Percentiles rank a stretch among this genome's conserved stretches.
Conservation (phyloP, 2,329 filamentous ascomycete species). For the Trichoderma sp. region DNA sequence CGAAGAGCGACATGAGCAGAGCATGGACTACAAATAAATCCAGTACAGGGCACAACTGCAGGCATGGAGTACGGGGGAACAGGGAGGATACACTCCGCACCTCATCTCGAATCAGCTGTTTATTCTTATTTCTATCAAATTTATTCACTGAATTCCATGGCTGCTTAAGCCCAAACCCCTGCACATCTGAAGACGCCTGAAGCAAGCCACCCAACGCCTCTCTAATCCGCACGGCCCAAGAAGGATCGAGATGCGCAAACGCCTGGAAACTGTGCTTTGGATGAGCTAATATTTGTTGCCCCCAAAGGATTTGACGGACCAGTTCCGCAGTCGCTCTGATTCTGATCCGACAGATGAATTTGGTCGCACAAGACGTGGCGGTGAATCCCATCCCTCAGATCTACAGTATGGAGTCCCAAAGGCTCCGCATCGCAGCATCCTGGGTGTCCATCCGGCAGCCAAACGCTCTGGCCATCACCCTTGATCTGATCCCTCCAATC, state of each 20-base stretch:
- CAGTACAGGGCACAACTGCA: neutral
- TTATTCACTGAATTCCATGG: neutral
- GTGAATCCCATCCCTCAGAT: slow-evolving; percentile 8
- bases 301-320: neutral
- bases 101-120: neutral
- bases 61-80: neutral
- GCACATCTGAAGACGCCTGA: neutral
- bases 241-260: neutral
- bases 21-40: neutral
- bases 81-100: neutral
- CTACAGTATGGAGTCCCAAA: neutral
- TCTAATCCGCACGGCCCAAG: neutral
- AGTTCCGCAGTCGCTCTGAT: neutral
- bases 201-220: neutral
- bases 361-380: neutral
- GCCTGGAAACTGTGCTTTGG: neutral
- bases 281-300: neutral
- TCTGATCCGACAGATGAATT: neutral
- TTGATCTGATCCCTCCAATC: neutral
- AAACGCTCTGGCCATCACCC: neutral
- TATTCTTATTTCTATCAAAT: neutral
- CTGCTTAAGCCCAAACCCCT: neutral
- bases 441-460: neutral
- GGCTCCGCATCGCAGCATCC: slow-evolving; percentile 13
- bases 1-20: neutral